Percentiles rank a stretch among this genome's conserved stretches.
Evolutionary conservation across 2,329 filamentous ascomycete species (phyloP).

Genomic region (Aureobasidium musti): DNA sequence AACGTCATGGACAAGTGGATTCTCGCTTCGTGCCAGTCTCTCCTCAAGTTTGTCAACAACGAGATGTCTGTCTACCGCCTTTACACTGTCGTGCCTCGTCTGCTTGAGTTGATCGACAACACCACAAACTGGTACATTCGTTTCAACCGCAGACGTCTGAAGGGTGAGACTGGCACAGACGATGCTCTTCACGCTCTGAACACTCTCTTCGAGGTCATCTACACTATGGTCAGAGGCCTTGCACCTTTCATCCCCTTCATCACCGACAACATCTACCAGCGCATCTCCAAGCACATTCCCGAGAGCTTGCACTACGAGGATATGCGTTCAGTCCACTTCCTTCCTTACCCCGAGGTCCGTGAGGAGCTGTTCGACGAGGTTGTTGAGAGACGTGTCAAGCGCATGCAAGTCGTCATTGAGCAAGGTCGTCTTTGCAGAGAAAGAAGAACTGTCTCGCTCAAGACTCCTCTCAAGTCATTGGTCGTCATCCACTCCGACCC

Average conservation of each 20-base stretch:
- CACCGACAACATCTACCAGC: constrained; percentile 89
- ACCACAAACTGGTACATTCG: constrained; percentile 99
- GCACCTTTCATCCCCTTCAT: constrained; percentile 96
- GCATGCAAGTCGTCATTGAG: constrained; percentile 97
- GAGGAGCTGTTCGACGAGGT: constrained; percentile 83
- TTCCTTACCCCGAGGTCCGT: constrained; percentile 84
- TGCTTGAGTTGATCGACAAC: constrained; percentile 76
- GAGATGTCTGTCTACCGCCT: constrained; percentile 76
- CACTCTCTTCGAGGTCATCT: constrained; percentile 90
- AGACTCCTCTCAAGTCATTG: constrained; percentile 86
- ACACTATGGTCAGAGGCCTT: constrained; percentile 81
- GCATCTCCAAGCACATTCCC: constrained; percentile 79
- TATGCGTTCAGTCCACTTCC: constrained; percentile 85
- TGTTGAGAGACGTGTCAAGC: constrained; percentile 80
- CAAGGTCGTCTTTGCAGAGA: constrained; percentile 84
- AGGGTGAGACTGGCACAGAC: constrained; percentile 81
- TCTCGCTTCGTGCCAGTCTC: constrained; percentile 84
- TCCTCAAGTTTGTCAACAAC: constrained; percentile 86
- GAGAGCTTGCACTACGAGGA: constrained; percentile 68
- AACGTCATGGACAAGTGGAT: constrained; percentile 99
- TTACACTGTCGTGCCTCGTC: constrained; percentile 87
- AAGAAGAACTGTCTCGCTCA: constrained; percentile 78
- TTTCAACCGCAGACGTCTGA: constrained; percentile 87
- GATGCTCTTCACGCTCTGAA: constrained; percentile 91
- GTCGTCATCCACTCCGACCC: constrained; percentile 83